phyloP scores from a whole-genome alignment of 2,329 filamentous ascomycete species.

The Nannizziopsis arthrosporioides region DNA sequence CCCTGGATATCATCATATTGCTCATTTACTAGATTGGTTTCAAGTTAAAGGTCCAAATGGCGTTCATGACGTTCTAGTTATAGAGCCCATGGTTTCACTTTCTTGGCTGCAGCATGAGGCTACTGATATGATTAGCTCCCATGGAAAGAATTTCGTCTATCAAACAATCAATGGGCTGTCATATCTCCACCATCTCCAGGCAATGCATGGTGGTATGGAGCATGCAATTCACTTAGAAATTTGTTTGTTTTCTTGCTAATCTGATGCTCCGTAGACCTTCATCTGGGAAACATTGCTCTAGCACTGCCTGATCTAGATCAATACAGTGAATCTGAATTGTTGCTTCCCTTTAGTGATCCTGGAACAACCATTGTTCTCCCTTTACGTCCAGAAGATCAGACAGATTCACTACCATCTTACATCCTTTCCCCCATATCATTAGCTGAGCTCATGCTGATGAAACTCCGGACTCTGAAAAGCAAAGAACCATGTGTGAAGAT shows the following conservation, averaged over 20 bases:
- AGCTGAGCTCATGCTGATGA: constrained; percentile 1
- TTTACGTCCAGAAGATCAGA: constrained; percentile 3
- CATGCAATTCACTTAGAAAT: neutral
- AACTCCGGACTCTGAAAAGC: neutral
- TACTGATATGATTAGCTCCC: neutral
- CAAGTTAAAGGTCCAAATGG: constrained; percentile 35
- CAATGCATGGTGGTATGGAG: neutral
- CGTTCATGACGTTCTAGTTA: constrained; percentile 30
- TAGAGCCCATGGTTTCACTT: neutral
- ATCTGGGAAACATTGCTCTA: constrained; percentile 6
- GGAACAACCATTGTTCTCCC: constrained; percentile 6
- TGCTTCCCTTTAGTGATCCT: no score
- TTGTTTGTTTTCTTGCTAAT: neutral
- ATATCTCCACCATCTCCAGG: neutral
- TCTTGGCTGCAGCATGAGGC: neutral
- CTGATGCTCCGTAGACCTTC: neutral
- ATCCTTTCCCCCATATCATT: constrained; percentile 6
- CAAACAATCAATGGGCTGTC: constrained; percentile 1
- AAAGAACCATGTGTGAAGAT: constrained; percentile 5
- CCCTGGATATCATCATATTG: no score
- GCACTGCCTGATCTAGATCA: constrained; percentile 1
- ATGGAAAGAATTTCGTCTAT: neutral
- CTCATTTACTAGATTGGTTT: constrained; percentile 31
- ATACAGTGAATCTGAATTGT: constrained; percentile 3
- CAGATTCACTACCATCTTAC: constrained; percentile 5